These are phyloP conservation scores for Artemisia tridentata DNA, from an alignment of 129 eudicot genomes.

Conservation along the genomic window DNA sequence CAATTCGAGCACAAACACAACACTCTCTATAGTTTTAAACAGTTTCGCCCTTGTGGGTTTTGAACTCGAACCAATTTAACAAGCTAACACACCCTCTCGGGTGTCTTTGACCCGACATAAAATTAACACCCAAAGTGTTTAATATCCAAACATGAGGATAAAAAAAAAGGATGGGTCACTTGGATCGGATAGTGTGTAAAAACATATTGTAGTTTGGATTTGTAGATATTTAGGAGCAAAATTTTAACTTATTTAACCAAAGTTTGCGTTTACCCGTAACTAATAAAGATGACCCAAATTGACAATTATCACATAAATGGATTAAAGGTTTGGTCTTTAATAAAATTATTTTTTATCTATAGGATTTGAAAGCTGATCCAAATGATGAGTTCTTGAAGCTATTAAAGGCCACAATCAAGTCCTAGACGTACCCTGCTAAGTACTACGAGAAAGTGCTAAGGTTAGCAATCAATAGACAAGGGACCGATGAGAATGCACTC, in stretches of 20 bases:
- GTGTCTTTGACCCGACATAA: no score
- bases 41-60: no score
- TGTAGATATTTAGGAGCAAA: no score
- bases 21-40: no score
- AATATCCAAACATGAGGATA: background rate
- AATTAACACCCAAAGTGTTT: no score
- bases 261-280: no score
- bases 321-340: background rate
- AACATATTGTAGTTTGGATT: no score
- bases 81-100: no score
- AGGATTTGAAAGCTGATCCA: slow-evolving; percentile 59
- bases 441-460: slow-evolving; percentile 79
- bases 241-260: no score
- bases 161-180: background rate
- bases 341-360: background rate
- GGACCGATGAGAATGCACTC: slow-evolving; percentile 79
- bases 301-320: background rate
- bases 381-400: slow-evolving; percentile 61
- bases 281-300: background rate
- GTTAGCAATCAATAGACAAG: slow-evolving; percentile 48
- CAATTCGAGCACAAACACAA: no score
- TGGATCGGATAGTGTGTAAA: no score
- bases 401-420: slow-evolving; percentile 51
- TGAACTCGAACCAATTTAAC: no score
- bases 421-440: slow-evolving; percentile 61